Conservation (phyloP, 257 asterid genomes). For the Nyctanthes arbortristis region DNA sequence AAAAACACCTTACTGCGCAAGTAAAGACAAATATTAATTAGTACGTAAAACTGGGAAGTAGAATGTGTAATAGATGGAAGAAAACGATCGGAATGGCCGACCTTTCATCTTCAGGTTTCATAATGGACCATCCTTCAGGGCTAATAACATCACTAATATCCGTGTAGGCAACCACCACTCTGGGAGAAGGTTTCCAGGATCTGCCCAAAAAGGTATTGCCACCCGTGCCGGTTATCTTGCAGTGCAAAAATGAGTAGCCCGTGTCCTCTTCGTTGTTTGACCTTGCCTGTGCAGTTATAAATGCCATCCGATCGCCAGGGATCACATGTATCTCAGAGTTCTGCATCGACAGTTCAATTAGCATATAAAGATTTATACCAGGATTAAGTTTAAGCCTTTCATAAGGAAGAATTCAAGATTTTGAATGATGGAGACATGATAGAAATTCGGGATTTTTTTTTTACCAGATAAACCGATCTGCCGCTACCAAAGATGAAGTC, state of each 20-base stretch:
- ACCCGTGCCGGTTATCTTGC: constrained; percentile 47
- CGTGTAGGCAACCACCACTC: too few relatives aligned
- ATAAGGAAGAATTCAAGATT: too few relatives aligned
- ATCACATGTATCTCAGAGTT: constrained; percentile 56
- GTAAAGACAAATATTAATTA: not conserved
- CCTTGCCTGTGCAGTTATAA: constrained; percentile 62
- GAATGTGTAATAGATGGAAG: too few relatives aligned
- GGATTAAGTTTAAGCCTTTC: not conserved
- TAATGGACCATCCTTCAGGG: constrained; percentile 68
- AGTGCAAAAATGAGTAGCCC: constrained; percentile 52
- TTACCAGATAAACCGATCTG: constrained; percentile 61
- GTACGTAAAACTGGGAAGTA: not conserved
- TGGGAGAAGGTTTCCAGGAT: too few relatives aligned
- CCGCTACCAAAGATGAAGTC: constrained; percentile 87
- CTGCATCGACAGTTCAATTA: constrained; percentile 21
- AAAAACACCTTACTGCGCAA: constrained; percentile 54
- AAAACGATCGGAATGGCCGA: constrained; percentile 19
- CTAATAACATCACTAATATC: too few relatives aligned
- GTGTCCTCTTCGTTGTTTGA: not conserved
- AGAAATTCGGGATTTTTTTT: not conserved
- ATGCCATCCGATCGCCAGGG: constrained; percentile 52
- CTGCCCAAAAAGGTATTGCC: constrained; percentile 40
- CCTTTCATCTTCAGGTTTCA: constrained; percentile 25
- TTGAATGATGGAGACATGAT: too few relatives aligned
- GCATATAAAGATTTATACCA: too few relatives aligned